These are phyloP conservation scores for Marasmius fiardii DNA, from an alignment of 1,284 basidiomycete genomes.

Conservation along the genomic window DNA sequence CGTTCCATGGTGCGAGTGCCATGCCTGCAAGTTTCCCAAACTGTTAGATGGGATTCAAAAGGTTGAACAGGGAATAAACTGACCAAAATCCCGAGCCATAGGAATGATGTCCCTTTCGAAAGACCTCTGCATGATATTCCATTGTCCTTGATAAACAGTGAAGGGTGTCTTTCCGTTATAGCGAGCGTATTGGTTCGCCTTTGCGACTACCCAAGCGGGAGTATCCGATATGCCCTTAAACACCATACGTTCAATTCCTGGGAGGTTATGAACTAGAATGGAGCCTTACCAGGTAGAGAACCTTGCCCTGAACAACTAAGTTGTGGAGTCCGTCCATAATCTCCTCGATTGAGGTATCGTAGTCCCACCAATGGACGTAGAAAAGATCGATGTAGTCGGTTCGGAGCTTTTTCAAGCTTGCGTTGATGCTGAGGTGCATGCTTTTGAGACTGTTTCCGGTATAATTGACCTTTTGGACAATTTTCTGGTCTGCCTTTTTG, in stretches of 20 bases:
- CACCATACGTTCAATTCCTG: neutral
- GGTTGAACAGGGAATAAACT: slow-evolving; percentile 4
- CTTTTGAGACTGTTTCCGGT: slow-evolving; percentile 26
- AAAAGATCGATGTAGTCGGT: slow-evolving; percentile 34
- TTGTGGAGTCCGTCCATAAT: slow-evolving; percentile 21
- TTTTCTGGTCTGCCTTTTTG: slow-evolving; percentile 19
- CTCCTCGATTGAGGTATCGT: too few species aligned
- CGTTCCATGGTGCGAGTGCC: slow-evolving; percentile 39
- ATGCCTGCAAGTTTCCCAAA: slow-evolving; percentile 20
- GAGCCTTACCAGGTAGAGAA: slow-evolving; percentile 26
- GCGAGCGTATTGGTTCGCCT: slow-evolving; percentile 40
- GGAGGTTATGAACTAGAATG: neutral
- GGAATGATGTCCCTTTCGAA: slow-evolving; percentile 56
- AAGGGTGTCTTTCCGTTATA: slow-evolving; percentile 47
- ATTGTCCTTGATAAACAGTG: slow-evolving; percentile 49
- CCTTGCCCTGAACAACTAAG: slow-evolving; percentile 32
- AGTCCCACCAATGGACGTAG: slow-evolving; percentile 26
- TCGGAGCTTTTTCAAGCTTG: slow-evolving; percentile 32
- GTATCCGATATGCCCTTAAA: slow-evolving; percentile 36
- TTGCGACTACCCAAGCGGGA: slow-evolving; percentile 41
- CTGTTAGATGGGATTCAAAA: neutral
- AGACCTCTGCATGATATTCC: slow-evolving; percentile 45
- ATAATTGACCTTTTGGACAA: slow-evolving; percentile 22
- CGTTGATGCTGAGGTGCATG: slow-evolving; percentile 21
- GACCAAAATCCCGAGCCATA: slow-evolving; percentile 44